Conservation (phyloP, 805 yeast genomes). For the Brettanomyces nanus region DNA sequence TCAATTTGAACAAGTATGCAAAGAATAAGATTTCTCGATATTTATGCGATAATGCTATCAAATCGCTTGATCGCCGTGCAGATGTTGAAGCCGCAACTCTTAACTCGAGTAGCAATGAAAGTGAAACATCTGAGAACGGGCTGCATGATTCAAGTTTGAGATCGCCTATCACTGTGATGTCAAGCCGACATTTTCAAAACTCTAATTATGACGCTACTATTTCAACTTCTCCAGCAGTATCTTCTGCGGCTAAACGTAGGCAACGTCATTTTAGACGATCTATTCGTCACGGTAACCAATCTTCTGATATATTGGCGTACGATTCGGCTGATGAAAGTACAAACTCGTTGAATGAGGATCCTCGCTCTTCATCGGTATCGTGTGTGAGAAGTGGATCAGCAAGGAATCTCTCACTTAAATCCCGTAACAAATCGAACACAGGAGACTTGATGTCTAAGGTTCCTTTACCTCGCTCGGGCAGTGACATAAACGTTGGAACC, state of each 20-base stretch:
- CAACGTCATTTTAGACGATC: background rate
- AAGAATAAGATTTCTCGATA: constrained; percentile 53
- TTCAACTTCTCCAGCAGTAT: background rate
- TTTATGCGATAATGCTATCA: constrained; percentile 34
- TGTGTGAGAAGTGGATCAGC: background rate
- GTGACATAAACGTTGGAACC: background rate
- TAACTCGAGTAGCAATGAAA: constrained; percentile 32
- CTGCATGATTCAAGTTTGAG: background rate
- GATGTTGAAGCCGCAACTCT: constrained; percentile 24
- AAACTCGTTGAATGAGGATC: background rate
- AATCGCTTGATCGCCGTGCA: constrained; percentile 6
- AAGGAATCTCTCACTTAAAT: constrained; percentile 40
- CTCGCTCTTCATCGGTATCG: background rate
- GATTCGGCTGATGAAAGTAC: background rate
- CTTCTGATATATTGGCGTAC: background rate
- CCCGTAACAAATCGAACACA: constrained; percentile 59
- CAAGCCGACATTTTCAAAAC: background rate
- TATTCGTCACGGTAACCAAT: background rate
- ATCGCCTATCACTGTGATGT: background rate
- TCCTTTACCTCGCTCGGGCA: constrained; percentile 34
- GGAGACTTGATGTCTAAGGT: constrained; percentile 82
- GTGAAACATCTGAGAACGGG: too few relatives aligned
- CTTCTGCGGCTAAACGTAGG: background rate
- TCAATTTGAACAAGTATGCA: constrained; percentile 45
- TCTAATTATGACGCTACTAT: background rate